Conservation (phyloP, 306 rosid genomes). For the Medicago truncatula region DNA sequence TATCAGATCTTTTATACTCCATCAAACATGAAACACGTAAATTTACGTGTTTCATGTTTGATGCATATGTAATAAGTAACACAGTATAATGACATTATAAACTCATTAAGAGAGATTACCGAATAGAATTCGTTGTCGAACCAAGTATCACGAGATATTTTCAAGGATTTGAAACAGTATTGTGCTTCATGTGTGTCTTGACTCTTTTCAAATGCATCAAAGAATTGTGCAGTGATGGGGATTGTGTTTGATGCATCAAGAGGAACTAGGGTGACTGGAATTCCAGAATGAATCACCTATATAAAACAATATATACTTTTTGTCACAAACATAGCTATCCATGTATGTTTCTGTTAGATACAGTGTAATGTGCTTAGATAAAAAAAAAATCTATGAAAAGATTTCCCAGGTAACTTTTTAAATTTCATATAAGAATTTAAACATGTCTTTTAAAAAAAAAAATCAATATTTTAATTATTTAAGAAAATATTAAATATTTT, state of each 20-base stretch:
- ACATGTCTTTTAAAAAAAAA: too few species aligned
- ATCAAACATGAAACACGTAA: not conserved
- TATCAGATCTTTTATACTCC: slow-evolving; percentile 32
- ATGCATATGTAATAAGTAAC: not conserved
- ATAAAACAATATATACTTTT: not conserved
- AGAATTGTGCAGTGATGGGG: slow-evolving; percentile 70
- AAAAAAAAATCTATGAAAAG: too few species aligned
- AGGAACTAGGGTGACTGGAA: slow-evolving; percentile 92
- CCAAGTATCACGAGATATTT: slow-evolving; percentile 84
- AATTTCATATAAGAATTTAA: too few species aligned
- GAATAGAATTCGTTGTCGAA: slow-evolving; percentile 64
- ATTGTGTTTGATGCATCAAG: slow-evolving; percentile 93
- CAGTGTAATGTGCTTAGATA: too few species aligned
- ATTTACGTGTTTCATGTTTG: not conserved
- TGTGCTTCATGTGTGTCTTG: slow-evolving; percentile 79
- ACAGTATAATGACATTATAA: not conserved
- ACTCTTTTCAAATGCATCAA: slow-evolving; percentile 62
- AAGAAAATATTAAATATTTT: too few species aligned
- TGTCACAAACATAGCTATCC: not conserved
- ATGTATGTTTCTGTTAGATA: too few species aligned
- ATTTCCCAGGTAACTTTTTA: too few species aligned
- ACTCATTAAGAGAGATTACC: slow-evolving; percentile 49
- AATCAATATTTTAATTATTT: too few species aligned
- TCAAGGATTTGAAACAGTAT: slow-evolving; percentile 80
- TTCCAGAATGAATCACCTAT: slow-evolving; percentile 92